These are phyloP conservation scores for Colletotrichum sp. DNA, from an alignment of 2,329 filamentous ascomycete species.

Conservation along the genomic window DNA sequence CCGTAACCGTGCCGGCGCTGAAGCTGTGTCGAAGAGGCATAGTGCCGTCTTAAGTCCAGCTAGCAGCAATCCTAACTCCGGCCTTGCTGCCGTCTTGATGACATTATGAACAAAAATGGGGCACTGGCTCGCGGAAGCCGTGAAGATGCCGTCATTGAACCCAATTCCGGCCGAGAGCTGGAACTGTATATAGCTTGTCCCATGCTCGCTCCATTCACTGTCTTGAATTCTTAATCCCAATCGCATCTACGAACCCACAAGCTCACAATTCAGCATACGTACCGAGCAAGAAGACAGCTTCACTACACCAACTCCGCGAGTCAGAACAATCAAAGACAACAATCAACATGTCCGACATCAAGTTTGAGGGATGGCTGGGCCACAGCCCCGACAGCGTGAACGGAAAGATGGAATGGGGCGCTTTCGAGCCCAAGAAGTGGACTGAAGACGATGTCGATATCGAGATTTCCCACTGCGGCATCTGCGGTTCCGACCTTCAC, in stretches of 20 bases:
- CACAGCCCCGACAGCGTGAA: conserved; percentile 42
- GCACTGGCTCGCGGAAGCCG: not conserved
- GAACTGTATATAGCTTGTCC: not conserved
- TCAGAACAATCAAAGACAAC: not conserved
- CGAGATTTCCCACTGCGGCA: conserved; percentile 67
- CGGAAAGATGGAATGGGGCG: conserved; percentile 59
- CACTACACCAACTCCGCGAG: not conserved
- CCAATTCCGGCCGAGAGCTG: not conserved
- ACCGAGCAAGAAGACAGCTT: not conserved
- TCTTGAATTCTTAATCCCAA: no score
- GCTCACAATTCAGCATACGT: not conserved
- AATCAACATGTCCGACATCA: conserved; percentile 39
- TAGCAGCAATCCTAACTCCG: conserved; percentile 2
- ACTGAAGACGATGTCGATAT: conserved; percentile 71
- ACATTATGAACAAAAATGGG: not conserved
- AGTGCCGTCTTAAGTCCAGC: conserved; percentile 11
- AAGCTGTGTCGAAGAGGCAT: not conserved
- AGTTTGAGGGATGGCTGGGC: conserved; percentile 59
- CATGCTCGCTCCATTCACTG: not conserved
- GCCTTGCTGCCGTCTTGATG: not conserved
- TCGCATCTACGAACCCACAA: not conserved
- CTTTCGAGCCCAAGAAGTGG: conserved; percentile 69
- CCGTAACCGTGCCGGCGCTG: not conserved
- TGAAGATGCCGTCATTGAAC: conserved; percentile 16
- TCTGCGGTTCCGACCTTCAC: conserved; percentile 69